Base-by-base conservation (phyloP, 495 filamentous ascomycete genomes). In the Hypoxylon intermedium region DNA sequence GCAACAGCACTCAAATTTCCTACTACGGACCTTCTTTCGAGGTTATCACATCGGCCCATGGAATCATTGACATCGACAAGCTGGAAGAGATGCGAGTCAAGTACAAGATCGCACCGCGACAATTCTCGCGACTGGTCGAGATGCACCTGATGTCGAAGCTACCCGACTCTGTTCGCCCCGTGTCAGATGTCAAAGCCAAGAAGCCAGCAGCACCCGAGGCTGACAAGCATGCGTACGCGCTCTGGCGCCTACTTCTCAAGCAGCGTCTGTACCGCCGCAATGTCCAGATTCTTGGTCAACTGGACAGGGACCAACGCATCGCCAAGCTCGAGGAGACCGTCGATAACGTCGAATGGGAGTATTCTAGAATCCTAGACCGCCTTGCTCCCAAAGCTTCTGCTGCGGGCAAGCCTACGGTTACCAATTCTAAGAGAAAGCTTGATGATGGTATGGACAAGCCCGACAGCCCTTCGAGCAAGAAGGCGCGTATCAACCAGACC, bases 201-300 rank as follows among this genome's bases (percentile, higher is more conserved):
- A 60, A 59, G 11, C 54, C 48, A n/a, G n/a, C 49, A 16, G 50
- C 72, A 16, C 68, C 72, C 0, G 58, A 74, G 60, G 69, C 70
- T 28, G 66, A 74, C 38, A 62, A 75, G 57, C 77, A 79, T 58
- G 69, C 72, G 26, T 95, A 90, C 70, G 85, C 83, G 63, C 87
- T 93, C 68, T 97, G 93, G 93, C 81, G 87, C 52, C 76, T 95
- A 67, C 80, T 92, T 16, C 83, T 88, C 24, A 97, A 97, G 74
- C 85, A 90, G 73, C 78, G 93, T 31, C 74, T 97, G 11, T 93
- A 87, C 69, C 85, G 86, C 52, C 89, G 89, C 47, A 93, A 93
- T 67, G 79, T 81, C 43, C 88, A 95, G 63, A 72, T 83, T 42
- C 82, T 99, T 9, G 84, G 83, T 15, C 91, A 97, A 77, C 61